phyloP scores from a whole-genome alignment of 345 rosid species.

The Draba incana region DNA sequence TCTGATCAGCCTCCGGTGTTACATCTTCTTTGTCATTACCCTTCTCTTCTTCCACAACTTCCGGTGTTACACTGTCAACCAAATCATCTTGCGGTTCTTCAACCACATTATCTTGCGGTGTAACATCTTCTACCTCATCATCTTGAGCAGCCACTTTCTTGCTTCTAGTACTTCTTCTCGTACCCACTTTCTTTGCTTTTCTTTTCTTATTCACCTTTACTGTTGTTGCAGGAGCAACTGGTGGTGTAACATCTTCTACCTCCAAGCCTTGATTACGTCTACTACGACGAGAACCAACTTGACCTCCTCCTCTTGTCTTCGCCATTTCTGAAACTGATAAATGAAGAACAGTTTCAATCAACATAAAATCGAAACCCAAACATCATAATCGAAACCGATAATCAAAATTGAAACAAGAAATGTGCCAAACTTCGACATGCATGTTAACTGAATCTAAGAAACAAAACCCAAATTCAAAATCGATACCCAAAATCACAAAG shows the following conservation, averaged over 20 bases:
- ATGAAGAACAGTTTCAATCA: not conserved
- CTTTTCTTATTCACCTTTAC: conserved; percentile 1
- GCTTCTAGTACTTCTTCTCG: not conserved
- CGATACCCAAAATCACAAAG: not conserved
- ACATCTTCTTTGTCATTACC: not conserved
- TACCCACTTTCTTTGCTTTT: conserved; percentile 4
- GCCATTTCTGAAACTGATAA: conserved; percentile 10
- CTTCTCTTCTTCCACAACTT: no score
- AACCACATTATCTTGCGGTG: not conserved
- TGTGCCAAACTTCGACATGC: not conserved
- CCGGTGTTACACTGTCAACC: no score
- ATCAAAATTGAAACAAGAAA: not conserved
- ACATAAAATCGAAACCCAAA: no score
- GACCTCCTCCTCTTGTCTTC: conserved; percentile 18
- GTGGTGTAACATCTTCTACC: conserved; percentile 7
- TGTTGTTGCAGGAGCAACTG: conserved; percentile 14
- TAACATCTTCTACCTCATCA: conserved; percentile 6
- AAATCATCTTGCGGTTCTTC: no score
- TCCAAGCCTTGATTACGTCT: conserved; percentile 12
- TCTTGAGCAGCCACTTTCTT: conserved; percentile 7
- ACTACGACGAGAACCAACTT: conserved; percentile 15
- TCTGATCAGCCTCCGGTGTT: conserved; percentile 5
- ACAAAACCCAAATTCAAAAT: not conserved
- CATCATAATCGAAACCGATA: not conserved
- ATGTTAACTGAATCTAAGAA: not conserved